These are phyloP conservation scores for Penicillium occitanis DNA, from an alignment of 2,329 filamentous ascomycete genomes.

Conservation along the genomic window DNA sequence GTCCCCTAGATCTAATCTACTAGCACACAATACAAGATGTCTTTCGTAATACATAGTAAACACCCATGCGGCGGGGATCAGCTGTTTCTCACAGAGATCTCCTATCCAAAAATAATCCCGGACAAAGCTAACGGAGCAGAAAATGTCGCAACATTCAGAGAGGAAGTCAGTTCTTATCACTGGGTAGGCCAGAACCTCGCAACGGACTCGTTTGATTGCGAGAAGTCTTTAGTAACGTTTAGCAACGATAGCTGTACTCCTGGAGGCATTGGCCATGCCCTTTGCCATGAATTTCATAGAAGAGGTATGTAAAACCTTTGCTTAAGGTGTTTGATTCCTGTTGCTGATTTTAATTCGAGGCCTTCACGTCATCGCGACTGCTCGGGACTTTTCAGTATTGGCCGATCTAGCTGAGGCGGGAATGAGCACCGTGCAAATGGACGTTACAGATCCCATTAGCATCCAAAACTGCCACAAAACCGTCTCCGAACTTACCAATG, in stretches of 20 bases:
- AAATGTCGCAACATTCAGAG: not conserved
- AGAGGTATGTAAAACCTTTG: not conserved
- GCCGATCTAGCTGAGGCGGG: not conserved
- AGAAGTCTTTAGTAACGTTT: not conserved
- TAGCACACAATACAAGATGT: not conserved
- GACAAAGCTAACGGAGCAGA: not conserved
- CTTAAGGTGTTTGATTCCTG: not conserved
- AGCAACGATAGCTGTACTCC: conserved; percentile 3
- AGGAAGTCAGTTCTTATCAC: conserved; percentile 9
- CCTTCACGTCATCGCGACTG: conserved; percentile 1
- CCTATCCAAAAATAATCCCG: not conserved
- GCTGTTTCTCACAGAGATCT: not conserved
- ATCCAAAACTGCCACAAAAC: conserved; percentile 5
- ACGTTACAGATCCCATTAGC: conserved; percentile 2
- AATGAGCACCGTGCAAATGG: conserved; percentile 3
- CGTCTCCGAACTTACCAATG: not conserved
- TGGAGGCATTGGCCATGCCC: not conserved
- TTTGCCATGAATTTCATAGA: conserved; percentile 6
- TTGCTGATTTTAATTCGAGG: conserved; percentile 5
- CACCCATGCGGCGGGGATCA: not conserved
- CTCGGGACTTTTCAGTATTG: conserved; percentile 1
- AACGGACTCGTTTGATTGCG: not conserved
- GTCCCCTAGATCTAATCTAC: not conserved
- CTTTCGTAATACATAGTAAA: not conserved
- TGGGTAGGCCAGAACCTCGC: not conserved